Conservation (phyloP, 441 rosid genomes). For the Adansonia rubrostipa region DNA sequence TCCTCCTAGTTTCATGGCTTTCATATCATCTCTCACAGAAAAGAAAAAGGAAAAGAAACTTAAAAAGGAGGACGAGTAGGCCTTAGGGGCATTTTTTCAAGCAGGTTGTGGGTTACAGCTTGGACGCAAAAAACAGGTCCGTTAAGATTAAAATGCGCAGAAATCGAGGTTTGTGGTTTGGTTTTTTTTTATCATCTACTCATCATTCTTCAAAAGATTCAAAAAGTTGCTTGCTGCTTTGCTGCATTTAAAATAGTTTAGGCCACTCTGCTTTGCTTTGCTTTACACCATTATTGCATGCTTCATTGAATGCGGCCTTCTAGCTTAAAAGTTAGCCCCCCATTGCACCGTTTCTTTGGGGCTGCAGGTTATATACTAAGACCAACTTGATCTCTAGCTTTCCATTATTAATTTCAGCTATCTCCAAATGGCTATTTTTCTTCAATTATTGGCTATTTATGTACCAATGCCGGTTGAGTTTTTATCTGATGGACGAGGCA, state of each 20-base stretch:
- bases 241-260: slow-evolving; percentile 17
- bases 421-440: slow-evolving; percentile 7
- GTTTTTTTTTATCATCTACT: slow-evolving; percentile 36
- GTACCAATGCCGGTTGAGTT: not conserved
- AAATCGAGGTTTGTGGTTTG: slow-evolving; percentile 24
- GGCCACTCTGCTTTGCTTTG: slow-evolving; percentile 24
- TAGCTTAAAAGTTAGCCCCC: slow-evolving; percentile 14
- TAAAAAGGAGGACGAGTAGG: not conserved
- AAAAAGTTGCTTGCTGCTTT: slow-evolving; percentile 36
- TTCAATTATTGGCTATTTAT: not conserved
- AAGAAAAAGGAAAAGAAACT: not conserved
- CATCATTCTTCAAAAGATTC: slow-evolving; percentile 53
- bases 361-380: not conserved
- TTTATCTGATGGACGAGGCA: not conserved
- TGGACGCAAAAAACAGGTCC: not conserved
- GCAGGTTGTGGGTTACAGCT: slow-evolving; percentile 38
- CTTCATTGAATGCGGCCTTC: slow-evolving; percentile 33
- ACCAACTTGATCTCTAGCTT: slow-evolving; percentile 19
- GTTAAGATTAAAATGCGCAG: slow-evolving; percentile 31
- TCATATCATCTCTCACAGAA: not conserved
- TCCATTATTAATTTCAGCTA: not conserved
- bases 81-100: not conserved
- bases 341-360: not conserved
- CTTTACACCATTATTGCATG: slow-evolving; percentile 26
- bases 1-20: slow-evolving; percentile 35